These are phyloP conservation scores for Bolboschoenus planiculmis DNA, from an alignment of 176 grass and related monocot species.

Conservation along the genomic window DNA sequence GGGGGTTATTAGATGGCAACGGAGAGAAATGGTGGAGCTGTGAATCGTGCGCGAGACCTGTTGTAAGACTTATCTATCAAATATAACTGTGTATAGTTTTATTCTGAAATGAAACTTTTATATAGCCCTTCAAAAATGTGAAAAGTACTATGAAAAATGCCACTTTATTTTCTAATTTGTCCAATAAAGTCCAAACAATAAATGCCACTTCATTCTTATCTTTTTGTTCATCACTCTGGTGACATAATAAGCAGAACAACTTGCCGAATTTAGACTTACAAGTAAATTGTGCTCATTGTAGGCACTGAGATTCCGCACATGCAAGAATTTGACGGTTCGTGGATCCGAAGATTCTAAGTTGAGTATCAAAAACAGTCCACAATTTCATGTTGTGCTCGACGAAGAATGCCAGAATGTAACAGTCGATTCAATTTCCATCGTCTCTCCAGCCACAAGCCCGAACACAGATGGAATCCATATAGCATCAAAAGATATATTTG, in stretches of 20 bases:
- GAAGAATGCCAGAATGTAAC: constrained; percentile 25
- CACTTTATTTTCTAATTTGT: background rate
- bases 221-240: background rate
- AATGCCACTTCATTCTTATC: background rate
- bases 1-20: constrained; percentile 34
- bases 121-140: too few relatives aligned
- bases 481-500: constrained; percentile 18
- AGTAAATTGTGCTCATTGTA: background rate
- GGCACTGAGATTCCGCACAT: constrained; percentile 10
- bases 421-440: constrained; percentile 26
- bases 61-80: background rate
- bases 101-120: background rate
- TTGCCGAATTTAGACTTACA: background rate
- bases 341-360: constrained; percentile 9
- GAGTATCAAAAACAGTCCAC: constrained; percentile 34
- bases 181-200: background rate
- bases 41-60: background rate
- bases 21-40: constrained; percentile 39
- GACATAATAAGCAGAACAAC: background rate
- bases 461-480: constrained; percentile 58
- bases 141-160: too few relatives aligned
- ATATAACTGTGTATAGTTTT: background rate
- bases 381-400: constrained; percentile 40
- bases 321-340: background rate
- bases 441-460: constrained; percentile 19